Base-by-base conservation (phyloP, 2,329 filamentous ascomycete genomes). In the Botrytis sinoallii region DNA sequence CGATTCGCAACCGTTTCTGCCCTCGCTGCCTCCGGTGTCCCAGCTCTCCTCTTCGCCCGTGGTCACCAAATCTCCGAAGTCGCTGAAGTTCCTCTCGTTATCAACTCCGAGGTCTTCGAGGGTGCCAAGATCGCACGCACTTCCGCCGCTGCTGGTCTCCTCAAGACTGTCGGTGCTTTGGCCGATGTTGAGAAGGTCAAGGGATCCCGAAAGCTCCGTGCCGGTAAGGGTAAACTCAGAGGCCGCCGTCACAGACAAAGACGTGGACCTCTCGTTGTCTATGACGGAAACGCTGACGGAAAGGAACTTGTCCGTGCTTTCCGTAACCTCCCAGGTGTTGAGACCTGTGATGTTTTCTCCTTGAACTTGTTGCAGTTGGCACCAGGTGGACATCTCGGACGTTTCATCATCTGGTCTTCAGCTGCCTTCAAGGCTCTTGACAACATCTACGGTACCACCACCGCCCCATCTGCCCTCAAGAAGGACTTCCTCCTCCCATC, bases 291-390 rank as follows among this genome's bases (percentile, higher is more conserved):
- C 85, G 90, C 92, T 83, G 97, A 99, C 84, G 95, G 96, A 87
- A 97, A 95, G 88, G 93, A 97, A 84, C 91, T 99, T 80, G 89
- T 95, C 84, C 90, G 89, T 83, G 95, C 94, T 82, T 98, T 98
- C 93, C 95, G 96, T 90, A 99, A 99, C 92, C 93, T 99, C 83
- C 91, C 96, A 83, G 96, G 96, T 88, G 95, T 98, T 80, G 96
- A 99, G 93, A 97, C 94, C 79, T 95, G 89, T 83, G 92, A 95
- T 80, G 95, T 98, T 85, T 95, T 92, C 87, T 88, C 94, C 79
- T 91, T 99, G 83, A 98, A 98, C 91, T 95, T 98, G 83, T 94
- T 99, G 85, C 96, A 99, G 90, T 94, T 99, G 84, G 96, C 96
- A 80, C 96, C 96, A 81, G 96, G 96, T 90, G 97, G 96, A 83